These are phyloP conservation scores for Ogataea parapolymorpha DNA, from an alignment of 805 yeast genomes.

Conservation along the genomic window DNA sequence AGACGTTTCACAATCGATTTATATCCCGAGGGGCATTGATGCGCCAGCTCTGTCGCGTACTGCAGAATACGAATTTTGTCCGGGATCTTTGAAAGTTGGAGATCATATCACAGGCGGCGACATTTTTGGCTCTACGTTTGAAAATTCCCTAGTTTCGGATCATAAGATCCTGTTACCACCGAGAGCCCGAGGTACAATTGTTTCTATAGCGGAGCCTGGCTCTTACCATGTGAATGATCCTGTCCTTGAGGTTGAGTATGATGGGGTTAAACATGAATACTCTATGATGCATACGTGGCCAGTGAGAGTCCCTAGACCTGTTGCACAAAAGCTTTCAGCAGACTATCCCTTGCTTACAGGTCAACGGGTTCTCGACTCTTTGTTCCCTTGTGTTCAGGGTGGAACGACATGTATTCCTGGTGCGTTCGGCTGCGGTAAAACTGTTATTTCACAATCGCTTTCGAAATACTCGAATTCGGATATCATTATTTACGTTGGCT, in stretches of 20 bases:
- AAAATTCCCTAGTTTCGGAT: constrained; percentile 87
- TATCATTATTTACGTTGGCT: constrained; percentile 91
- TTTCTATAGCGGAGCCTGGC: constrained; percentile 85
- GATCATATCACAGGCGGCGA: constrained; percentile 99
- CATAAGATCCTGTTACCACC: constrained; percentile 97
- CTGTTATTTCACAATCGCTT: constrained; percentile 95
- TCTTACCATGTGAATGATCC: constrained; percentile 88
- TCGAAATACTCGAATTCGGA: constrained; percentile 98
- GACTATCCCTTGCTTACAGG: constrained; percentile 96
- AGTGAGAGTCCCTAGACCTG: constrained; percentile 99
- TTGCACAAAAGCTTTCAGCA: constrained; percentile 88
- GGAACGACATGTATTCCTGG: constrained; percentile 99
- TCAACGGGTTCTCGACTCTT: constrained; percentile 96
- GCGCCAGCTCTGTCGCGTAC: constrained; percentile 91
- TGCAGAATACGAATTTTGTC: constrained; percentile 80
- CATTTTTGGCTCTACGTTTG: constrained; percentile 88
- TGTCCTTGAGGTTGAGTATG: constrained; percentile 89
- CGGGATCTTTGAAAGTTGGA: constrained; percentile 77
- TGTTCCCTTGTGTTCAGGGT: constrained; percentile 99
- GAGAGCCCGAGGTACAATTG: constrained; percentile 96
- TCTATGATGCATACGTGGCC: constrained; percentile 99
- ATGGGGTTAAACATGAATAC: constrained; percentile 75
- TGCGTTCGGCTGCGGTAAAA: constrained; percentile 98
- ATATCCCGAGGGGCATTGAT: constrained; percentile 98
- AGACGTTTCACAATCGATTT: constrained; percentile 83